Conservation (phyloP, 768 basidiomycete species). For the Sarcodon aspratus region DNA sequence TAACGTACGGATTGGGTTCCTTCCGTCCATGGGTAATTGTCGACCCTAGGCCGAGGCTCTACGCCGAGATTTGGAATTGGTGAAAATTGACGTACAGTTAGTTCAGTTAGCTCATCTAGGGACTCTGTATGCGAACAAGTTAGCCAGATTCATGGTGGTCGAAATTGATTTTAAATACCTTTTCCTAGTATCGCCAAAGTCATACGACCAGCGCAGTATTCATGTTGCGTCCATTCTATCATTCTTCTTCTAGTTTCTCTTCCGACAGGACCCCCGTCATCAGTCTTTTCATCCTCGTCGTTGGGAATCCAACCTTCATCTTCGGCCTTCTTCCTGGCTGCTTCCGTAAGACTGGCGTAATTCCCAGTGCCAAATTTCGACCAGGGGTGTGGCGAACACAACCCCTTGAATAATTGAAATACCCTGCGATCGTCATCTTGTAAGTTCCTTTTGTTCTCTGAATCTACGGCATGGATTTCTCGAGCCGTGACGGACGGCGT, state of each 20-base stretch:
- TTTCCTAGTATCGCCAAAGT: conserved; percentile 23
- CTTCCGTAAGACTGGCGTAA: conserved; percentile 17
- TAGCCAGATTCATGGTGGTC: background rate
- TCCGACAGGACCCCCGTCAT: conserved; percentile 27
- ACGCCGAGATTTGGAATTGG: conserved; percentile 17
- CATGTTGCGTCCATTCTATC: conserved; percentile 24
- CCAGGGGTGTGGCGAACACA: conserved; percentile 29
- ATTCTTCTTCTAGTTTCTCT: conserved; percentile 19
- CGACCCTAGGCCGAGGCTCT: conserved; percentile 12
- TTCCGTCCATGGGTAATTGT: background rate
- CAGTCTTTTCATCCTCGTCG: conserved; percentile 4
- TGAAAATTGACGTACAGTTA: conserved; percentile 21
- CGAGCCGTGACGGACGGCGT: conserved; percentile 26
- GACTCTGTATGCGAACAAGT: background rate
- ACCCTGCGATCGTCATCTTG: conserved; percentile 36
- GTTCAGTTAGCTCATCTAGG: conserved; percentile 16
- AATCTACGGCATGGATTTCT: conserved; percentile 45
- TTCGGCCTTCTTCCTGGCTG: conserved; percentile 8
- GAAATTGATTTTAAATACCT: conserved; percentile 8
- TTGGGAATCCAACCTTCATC: background rate
- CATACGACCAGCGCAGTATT: conserved; percentile 27
- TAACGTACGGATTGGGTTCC: background rate
- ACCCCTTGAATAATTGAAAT: conserved; percentile 36
- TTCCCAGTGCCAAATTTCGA: conserved; percentile 38
- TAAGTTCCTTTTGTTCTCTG: conserved; percentile 43